These are phyloP conservation scores for Oryza meyeriana DNA, from an alignment of 176 grass and related monocot genomes.

Conservation along the genomic window DNA sequence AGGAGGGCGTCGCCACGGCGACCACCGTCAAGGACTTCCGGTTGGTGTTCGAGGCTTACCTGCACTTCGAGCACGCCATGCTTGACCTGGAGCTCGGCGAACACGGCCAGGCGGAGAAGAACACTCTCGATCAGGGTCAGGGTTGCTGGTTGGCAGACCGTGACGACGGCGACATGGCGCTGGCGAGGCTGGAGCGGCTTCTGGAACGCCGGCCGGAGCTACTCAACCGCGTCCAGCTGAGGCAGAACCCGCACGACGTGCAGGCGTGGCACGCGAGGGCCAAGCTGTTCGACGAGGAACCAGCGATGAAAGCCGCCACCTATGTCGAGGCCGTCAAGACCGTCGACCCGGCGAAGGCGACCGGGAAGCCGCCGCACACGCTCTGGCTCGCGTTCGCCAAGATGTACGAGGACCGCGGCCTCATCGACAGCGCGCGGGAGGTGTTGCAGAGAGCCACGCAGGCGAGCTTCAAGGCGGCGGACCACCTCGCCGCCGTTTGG, in stretches of 20 bases:
- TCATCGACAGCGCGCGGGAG: slow-evolving; percentile 52
- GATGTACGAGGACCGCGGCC: slow-evolving; percentile 65
- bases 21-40: slow-evolving; percentile 64
- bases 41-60: slow-evolving; percentile 74
- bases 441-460: slow-evolving; percentile 58
- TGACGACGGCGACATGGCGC: slow-evolving; percentile 67
- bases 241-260: slow-evolving; percentile 86
- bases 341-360: slow-evolving; percentile 78
- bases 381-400: slow-evolving; percentile 75
- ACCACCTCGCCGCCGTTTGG: slow-evolving; percentile 62
- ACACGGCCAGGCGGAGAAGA: slow-evolving; percentile 58
- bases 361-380: slow-evolving; percentile 80
- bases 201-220: slow-evolving; percentile 71
- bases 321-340: slow-evolving; percentile 88
- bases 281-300: slow-evolving; percentile 75
- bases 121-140: slow-evolving; percentile 48
- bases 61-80: slow-evolving; percentile 77
- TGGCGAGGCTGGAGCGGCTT: slow-evolving; percentile 65
- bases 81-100: slow-evolving; percentile 55
- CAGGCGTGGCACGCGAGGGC: slow-evolving; percentile 80
- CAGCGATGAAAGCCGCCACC: slow-evolving; percentile 55
- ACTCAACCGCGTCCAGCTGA: slow-evolving; percentile 56
- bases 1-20: slow-evolving; percentile 66
- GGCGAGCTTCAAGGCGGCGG: slow-evolving; percentile 50
- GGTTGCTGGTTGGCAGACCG: slow-evolving; percentile 75